Evolutionary conservation across 2,329 filamentous ascomycete genomes (phyloP).

Genomic region (Phyllosticta paracitricarpa): DNA sequence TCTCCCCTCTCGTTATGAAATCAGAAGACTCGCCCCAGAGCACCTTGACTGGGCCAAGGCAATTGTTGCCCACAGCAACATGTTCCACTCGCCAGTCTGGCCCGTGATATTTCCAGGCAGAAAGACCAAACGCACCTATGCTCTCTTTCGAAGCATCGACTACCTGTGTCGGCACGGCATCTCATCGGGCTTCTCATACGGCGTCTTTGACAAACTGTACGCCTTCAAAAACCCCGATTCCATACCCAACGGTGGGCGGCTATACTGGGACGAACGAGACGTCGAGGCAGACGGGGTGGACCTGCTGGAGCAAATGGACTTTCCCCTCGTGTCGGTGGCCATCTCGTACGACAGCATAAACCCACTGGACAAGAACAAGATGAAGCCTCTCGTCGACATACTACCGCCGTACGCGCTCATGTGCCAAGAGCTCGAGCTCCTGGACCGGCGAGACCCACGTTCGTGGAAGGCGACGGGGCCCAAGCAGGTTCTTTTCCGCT

Average conservation of each 20-base stretch:
- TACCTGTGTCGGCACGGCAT: slow-evolving; percentile 28
- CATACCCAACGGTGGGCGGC: slow-evolving; percentile 16
- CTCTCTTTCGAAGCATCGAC: slow-evolving; percentile 1
- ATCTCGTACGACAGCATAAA: slow-evolving; percentile 25
- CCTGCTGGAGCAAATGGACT: slow-evolving; percentile 28
- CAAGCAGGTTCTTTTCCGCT: slow-evolving; percentile 25
- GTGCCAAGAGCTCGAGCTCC: slow-evolving; percentile 16
- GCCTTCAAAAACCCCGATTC: slow-evolving; percentile 25
- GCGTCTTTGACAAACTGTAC: slow-evolving; percentile 32
- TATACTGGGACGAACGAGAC: slow-evolving; percentile 19
- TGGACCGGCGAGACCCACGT: slow-evolving; percentile 17
- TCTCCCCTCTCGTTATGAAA: slow-evolving; percentile 22
- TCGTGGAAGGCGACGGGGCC: slow-evolving; percentile 20
- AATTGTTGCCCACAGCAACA: slow-evolving; percentile 24
- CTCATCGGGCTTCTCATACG: slow-evolving; percentile 25
- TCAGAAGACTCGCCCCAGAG: slow-evolving; percentile 19
- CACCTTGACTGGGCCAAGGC: slow-evolving; percentile 21
- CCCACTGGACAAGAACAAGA: slow-evolving; percentile 17
- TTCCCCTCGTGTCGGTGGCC: slow-evolving; percentile 29
- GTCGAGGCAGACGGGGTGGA: slow-evolving; percentile 15
- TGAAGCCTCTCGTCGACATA: slow-evolving; percentile 16
- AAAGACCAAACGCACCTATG: slow-evolving; percentile 14
- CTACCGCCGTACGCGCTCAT: slow-evolving; percentile 19
- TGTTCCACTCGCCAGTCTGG: slow-evolving; percentile 22
- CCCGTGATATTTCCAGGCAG: slow-evolving; percentile 17